Base-by-base conservation (phyloP, 768 basidiomycete species). In the Lactarius trivialis region DNA sequence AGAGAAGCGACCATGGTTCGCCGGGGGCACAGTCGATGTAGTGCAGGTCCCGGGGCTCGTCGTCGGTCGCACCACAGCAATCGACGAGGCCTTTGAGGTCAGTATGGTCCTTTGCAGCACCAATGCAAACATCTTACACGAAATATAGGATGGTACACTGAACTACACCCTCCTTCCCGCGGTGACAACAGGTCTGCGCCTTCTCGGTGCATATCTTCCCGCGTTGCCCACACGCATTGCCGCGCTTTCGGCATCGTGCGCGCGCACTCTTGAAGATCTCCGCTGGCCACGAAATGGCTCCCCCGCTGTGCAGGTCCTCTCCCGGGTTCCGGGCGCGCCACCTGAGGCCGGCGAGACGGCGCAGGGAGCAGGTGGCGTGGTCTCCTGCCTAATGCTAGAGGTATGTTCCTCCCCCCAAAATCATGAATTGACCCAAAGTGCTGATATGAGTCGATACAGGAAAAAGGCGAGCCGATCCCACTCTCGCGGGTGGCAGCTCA, bases 71-170 rank as follows among this genome's bases (percentile, higher is more conserved):
- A 76, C 85, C 2, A 70, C 73, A 17, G 79, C 82, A 58, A 72
- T 79, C 30, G 82, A 89, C 62, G 90, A 91, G 69, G 86, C 83
- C 65, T 91, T 92, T 60, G 91, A 93, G 82, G 90, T 89, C 61
- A 55, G 77, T 56, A 24, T 21, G 34, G 28, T 39, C 21, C 30
- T n/a, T n/a, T n/a, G n/a, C 53, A 33, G 30, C n/a, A 28, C 19
- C 11, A 53, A 52, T 51, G 45, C 36, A 37, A 21, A 6, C 33
- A 41, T 34, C 61, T 55, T 15, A 28, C 60, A 54, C 57, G 51
- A n/a, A 56, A 43, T 24, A 39, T 66, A 93, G 89, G 91, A 93
- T 65, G 91, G 91, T 17, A 92, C 91, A 28, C 83, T 92, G 70
- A 92, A 93, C 73, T 93, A 89, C 69, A 75, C 91, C 50, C 84